Base-by-base conservation (phyloP, 83 land plant genomes). In the Picea engelmannii region DNA sequence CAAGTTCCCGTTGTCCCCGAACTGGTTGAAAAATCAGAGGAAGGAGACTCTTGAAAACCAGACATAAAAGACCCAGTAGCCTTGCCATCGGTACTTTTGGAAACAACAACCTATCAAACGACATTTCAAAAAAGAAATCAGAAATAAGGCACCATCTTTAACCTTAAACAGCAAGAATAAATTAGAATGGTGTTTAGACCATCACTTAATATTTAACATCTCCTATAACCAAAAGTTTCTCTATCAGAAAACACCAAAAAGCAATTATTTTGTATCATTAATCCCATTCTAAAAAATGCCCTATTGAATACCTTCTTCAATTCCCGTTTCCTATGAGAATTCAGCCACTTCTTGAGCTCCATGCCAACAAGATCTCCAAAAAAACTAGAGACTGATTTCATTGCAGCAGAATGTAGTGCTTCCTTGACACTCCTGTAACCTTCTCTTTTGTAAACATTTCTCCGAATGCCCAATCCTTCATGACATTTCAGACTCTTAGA, bases 331-430 rank as follows among this genome's bases (percentile, higher is more conserved):
- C 24, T 73, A 49, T 73, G 76, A 44, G 58, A n/a, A 20, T 1
- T n/a, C 2, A 73, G 24, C 76, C 76, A 73, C 52, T 73, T 73
- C 11, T 73, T 73, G 24, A 73, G 76, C 12, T 73, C 76, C 42
- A 44, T 18, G 24, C 55, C 55, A 20, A 73, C 76, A 73, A 73
- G n/a, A 44, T 73, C 76, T 73, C 58, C 76, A 73, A 42, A 13
- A 73, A 42, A 44, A 73, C 23, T 73, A 42, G 76, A 73, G 38
- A 73, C 40, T 73, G 76, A 73, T 44, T 73, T 73, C 76, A 73
- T 20, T 73, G 76, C 55, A 42, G 21, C 11, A 7, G 76, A 44
- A 73, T 44, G 76, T 40, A 73, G 52, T n/a, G 42, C 58, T 73
- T 73, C 52, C 52, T 73, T 73, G 55, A 73, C 55, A 20, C 55